A percentile compares a stretch with the other conserved stretches of the same genome.
These are phyloP conservation scores for Paecilomyces variotii DNA, from an alignment of 2,329 filamentous ascomycete species.

Conservation along the genomic window DNA sequence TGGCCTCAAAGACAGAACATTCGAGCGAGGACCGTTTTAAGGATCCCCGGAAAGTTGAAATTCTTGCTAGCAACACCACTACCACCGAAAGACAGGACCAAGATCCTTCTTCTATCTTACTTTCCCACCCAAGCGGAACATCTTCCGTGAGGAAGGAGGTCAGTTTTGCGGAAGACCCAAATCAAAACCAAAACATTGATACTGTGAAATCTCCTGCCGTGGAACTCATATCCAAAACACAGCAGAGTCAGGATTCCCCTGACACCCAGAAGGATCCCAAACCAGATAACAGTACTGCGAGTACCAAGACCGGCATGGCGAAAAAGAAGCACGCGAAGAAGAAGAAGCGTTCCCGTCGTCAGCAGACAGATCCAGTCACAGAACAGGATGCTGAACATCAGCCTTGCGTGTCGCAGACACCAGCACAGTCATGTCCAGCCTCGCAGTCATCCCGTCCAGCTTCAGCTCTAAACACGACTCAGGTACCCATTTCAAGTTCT, in stretches of 20 bases:
- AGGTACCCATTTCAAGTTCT: background rate
- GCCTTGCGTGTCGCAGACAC: background rate
- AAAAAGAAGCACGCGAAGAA: conserved; percentile 26
- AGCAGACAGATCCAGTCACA: background rate
- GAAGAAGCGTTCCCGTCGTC: conserved; percentile 14
- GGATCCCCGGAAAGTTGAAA: background rate
- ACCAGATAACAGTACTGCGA: conserved; percentile 18
- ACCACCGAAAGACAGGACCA: background rate
- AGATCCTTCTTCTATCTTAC: background rate
- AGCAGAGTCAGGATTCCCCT: background rate
- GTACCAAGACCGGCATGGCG: conserved; percentile 30
- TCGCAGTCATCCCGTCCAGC: background rate
- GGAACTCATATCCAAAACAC: background rate
- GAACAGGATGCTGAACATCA: background rate
- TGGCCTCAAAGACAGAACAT: background rate
- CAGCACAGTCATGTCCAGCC: background rate
- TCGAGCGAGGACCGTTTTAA: background rate
- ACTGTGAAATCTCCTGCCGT: background rate
- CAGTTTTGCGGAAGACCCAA: background rate
- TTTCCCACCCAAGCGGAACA: background rate
- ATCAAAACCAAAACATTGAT: background rate
- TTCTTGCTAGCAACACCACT: background rate
- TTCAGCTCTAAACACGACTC: background rate
- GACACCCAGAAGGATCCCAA: background rate
- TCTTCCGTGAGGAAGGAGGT: background rate